Base-by-base conservation (phyloP, 73 alveolate genomes). In the Effrenium voratum region DNA sequence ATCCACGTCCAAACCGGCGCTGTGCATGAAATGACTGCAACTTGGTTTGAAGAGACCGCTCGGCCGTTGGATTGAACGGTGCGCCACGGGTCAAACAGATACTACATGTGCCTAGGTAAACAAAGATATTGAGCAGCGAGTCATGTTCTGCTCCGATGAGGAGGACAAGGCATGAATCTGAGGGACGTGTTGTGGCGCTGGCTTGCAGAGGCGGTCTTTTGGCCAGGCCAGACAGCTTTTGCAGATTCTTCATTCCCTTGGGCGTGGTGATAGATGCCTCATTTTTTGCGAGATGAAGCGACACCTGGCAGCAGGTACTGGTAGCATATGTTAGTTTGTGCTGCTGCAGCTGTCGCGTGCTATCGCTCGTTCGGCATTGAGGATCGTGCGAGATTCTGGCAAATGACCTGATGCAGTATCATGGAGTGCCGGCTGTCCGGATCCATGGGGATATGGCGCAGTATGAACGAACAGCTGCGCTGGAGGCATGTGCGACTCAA, bases 1-100 rank as follows among this genome's bases (percentile, higher is more conserved):
- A 99, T 99, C 57, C 99, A 99, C 84, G 99, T 99, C 49, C 99
- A 99, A 59, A 85, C 94, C 30, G 94, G 94, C 22, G 81, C 81
- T 10, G 94, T 85, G 60, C 94, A 85, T 46, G 94, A 85, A 60
- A 85, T 85, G 94, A 85, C 94, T 0, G 94, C 59, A 16, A 32
- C 90, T 79, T 12, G 66, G 34, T 32, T 36, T 72, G 47, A 72
- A 36, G 72, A 30, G 28, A 57, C n/a, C n/a, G 72, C 28, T 0
- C 16, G 72, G 72, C n/a, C 3, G 72, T 57, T 22, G n/a, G n/a
- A n/a, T n/a, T n/a, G 22, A 55, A 55, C 68, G 22, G 68, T 55
- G 68, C 68, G 22, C 68, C 22, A 55, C 22, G 68, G 68, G 22
- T 12, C 68, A 22, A 15, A 57, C 28, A 30, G 16, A 22, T 30